phyloP scores from a whole-genome alignment of 768 basidiomycete genomes.

The Dendrothele bispora region DNA sequence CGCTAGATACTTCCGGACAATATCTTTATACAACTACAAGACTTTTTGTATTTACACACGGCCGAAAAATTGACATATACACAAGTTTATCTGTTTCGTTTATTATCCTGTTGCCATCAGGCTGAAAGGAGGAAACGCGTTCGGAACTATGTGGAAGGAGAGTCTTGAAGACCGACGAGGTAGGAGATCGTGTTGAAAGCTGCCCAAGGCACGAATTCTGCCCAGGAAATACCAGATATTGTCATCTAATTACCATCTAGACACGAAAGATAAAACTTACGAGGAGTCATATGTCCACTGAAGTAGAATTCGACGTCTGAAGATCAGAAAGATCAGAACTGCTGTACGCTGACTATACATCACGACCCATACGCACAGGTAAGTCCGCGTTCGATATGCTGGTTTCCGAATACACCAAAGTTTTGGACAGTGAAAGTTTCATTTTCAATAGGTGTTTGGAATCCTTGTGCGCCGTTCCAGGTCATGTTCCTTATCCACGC shows the following conservation, averaged over 20 bases:
- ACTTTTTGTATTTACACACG: no score
- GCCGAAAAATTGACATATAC: no score
- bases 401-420: slow-evolving; percentile 60
- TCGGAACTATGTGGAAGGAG: slow-evolving; percentile 45
- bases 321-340: neutral
- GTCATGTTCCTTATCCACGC: slow-evolving; percentile 39
- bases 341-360: slow-evolving; percentile 1
- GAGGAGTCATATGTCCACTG: slow-evolving; percentile 62
- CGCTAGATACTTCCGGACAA: no score
- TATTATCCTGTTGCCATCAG: no score
- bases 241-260: slow-evolving; percentile 4
- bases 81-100: neutral
- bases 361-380: slow-evolving; percentile 44
- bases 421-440: slow-evolving; percentile 66
- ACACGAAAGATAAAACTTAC: slow-evolving; percentile 27
- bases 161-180: slow-evolving; percentile 45
- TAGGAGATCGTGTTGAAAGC: slow-evolving; percentile 41
- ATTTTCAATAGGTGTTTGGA: slow-evolving; percentile 58
- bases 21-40: no score
- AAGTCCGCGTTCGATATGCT: slow-evolving; percentile 63
- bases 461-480: slow-evolving; percentile 65
- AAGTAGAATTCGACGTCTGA: slow-evolving; percentile 57
- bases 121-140: no score
- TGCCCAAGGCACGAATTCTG: slow-evolving; percentile 53
- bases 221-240: neutral